Evolutionary conservation across 352 stramenopile genomes (phyloP).

Genomic region (Blastocystis sp.): DNA sequence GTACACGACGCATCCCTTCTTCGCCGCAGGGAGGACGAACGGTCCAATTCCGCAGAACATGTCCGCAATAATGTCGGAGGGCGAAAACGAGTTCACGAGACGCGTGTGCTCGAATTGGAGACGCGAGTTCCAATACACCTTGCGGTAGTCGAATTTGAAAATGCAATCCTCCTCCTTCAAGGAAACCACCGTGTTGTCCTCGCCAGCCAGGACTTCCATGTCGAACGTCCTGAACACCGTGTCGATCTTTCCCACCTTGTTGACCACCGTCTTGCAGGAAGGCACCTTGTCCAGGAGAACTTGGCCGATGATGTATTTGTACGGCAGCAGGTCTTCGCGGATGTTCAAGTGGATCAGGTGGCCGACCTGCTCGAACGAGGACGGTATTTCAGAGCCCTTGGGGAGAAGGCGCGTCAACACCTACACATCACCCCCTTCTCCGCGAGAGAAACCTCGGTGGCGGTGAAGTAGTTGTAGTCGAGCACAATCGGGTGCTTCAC

Average conservation of each 20-base stretch:
- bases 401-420: slow-evolving; percentile 79
- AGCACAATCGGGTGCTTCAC: slow-evolving; percentile 54
- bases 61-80: slow-evolving; percentile 81
- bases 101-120: slow-evolving; percentile 86
- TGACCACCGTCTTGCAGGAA: slow-evolving; percentile 91
- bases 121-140: slow-evolving; percentile 88
- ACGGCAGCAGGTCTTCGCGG: slow-evolving; percentile 88
- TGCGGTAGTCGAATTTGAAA: slow-evolving; percentile 86
- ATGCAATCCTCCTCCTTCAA: slow-evolving; percentile 84
- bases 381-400: slow-evolving; percentile 84
- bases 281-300: slow-evolving; percentile 94
- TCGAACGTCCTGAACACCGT: slow-evolving; percentile 88
- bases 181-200: slow-evolving; percentile 83
- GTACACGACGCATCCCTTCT: slow-evolving; percentile 82
- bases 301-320: slow-evolving; percentile 94
- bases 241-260: slow-evolving; percentile 94
- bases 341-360: slow-evolving; percentile 97
- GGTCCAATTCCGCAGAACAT: slow-evolving; percentile 89
- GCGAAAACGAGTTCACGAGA: slow-evolving; percentile 80
- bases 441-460: slow-evolving; percentile 77
- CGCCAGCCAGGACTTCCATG: slow-evolving; percentile 86
- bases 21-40: slow-evolving; percentile 84
- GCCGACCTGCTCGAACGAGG: slow-evolving; percentile 92
- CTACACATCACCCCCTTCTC: not conserved
- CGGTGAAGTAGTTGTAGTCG: slow-evolving; percentile 78